Evolutionary conservation across 495 filamentous ascomycete species (phyloP), one percentile per base, ranked within the genome.

Genomic region (Lepidopterella palustris): DNA sequence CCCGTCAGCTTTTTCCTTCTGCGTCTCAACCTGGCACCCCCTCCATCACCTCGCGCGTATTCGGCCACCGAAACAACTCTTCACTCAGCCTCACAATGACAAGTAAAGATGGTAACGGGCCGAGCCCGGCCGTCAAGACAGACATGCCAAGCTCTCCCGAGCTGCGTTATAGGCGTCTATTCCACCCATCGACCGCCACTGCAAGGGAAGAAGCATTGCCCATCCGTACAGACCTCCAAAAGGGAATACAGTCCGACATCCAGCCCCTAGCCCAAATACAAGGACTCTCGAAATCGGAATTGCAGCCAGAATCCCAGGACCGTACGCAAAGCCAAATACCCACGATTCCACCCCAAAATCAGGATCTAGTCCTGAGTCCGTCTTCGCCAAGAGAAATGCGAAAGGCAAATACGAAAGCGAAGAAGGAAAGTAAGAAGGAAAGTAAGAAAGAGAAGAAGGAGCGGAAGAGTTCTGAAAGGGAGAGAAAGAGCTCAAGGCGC

Each of bases 91-190:
- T 65, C 15, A 55, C 26, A 2, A 65, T 64, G 64, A 62, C 64
- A 18, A 26, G 31, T 24, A 47, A 32, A 6, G 5, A 1, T 40
- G 1, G 42, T 26, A 48, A 57, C 21, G 2, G 15, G 27, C 11
- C 0, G 24, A 9, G 3, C 20, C 2, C 24, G 9, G 26, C n/a
- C 26, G 24, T 45, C 4, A 26, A 0, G 6, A n/a, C n/a, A 18
- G 28, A 31, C 25, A 26, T 45, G 9, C 53, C 55, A 11, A 68
- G 64, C 53, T 62, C 69, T 0, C 65, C 69, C 3, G 71, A 73
- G 54, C 28, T 53, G 8, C 55, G 58, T 5, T 73, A 73, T 55
- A 68, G 68, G 55, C 57, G 54, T 29, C 58, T 73, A 0, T 70
- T 73, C 48, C 69, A 71, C 50, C 52, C 58, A 15, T 13, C 25